Percentiles rank a stretch among this genome's conserved stretches.
Conservation (phyloP, 768 basidiomycete species). For the Strobilomyces confusus region DNA sequence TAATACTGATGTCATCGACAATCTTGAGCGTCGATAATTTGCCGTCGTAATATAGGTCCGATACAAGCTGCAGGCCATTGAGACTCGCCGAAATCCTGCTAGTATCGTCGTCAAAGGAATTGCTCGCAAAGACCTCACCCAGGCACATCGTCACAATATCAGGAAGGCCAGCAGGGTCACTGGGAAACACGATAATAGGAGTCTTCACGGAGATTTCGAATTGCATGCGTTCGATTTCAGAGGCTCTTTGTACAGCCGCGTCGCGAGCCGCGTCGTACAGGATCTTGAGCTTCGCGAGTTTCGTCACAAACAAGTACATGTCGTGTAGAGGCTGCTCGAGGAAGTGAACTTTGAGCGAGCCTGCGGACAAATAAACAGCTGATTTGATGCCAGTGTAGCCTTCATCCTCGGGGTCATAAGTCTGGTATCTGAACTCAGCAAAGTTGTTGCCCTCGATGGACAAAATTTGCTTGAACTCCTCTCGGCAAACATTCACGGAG, state of each 20-base stretch:
- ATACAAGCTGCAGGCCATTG: constrained; percentile 78
- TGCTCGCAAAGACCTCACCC: constrained; percentile 83
- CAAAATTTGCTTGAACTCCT: constrained; percentile 78
- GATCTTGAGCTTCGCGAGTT: constrained; percentile 88
- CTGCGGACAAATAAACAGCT: constrained; percentile 74
- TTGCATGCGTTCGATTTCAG: constrained; percentile 92
- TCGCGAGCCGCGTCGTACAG: constrained; percentile 92
- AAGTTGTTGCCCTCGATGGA: constrained; percentile 94
- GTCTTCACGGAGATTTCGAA: constrained; percentile 89
- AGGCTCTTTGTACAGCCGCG: constrained; percentile 86
- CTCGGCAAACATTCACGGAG: constrained; percentile 42
- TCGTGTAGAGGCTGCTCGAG: constrained; percentile 88
- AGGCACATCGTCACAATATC: constrained; percentile 79
- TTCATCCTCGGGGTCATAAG: constrained; percentile 71
- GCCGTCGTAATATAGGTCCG: constrained; percentile 52
- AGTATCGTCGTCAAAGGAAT: constrained; percentile 54
- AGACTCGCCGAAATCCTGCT: constrained; percentile 73
- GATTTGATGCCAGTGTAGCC: constrained; percentile 79
- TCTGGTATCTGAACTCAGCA: constrained; percentile 92
- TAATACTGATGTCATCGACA: constrained; percentile 84
- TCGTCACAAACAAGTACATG: constrained; percentile 76
- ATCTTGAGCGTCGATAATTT: constrained; percentile 66
- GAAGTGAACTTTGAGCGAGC: constrained; percentile 85
- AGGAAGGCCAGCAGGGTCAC: constrained; percentile 51
- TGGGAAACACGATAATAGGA: constrained; percentile 88